phyloP scores from a whole-genome alignment of 1,284 basidiomycete species.

The Tilletia indica region DNA sequence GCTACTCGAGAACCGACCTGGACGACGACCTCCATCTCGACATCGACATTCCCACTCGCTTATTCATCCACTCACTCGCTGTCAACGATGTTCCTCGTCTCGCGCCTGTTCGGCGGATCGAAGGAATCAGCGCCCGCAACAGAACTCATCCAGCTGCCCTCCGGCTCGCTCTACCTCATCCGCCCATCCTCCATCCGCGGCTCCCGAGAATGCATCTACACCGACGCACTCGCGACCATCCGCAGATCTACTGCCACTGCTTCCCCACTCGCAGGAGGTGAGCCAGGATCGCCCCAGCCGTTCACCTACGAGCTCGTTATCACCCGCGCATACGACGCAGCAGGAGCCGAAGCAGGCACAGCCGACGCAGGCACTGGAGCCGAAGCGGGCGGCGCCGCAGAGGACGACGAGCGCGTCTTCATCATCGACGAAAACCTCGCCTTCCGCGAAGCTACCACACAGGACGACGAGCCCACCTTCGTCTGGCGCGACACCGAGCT shows the following conservation, averaged over 20 bases:
- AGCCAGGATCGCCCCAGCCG: slow-evolving; percentile 59
- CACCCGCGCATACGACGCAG: slow-evolving; percentile 90
- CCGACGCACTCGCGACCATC: slow-evolving; percentile 91
- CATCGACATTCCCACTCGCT: not conserved
- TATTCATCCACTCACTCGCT: too few species aligned
- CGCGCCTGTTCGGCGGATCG: not conserved
- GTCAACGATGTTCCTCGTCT: slow-evolving; percentile 4
- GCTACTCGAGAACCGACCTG: too few species aligned
- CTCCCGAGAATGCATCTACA: slow-evolving; percentile 96
- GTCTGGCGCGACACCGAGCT: slow-evolving; percentile 65
- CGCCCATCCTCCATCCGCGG: slow-evolving; percentile 86
- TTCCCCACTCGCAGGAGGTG: not conserved
- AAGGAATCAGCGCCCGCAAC: not conserved
- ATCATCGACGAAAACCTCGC: slow-evolving; percentile 83
- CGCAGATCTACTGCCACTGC: slow-evolving; percentile 67
- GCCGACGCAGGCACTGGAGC: slow-evolving; percentile 7
- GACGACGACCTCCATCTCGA: not conserved
- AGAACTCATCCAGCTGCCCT: slow-evolving; percentile 82
- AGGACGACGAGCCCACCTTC: slow-evolving; percentile 38
- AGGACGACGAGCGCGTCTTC: slow-evolving; percentile 76
- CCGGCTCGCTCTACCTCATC: slow-evolving; percentile 86
- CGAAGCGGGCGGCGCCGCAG: not conserved
- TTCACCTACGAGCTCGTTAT: slow-evolving; percentile 92
- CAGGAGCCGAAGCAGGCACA: slow-evolving; percentile 64
- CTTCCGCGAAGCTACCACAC: slow-evolving; percentile 61